These are phyloP conservation scores for Cutaneotrichosporon sp. DNA, from an alignment of 1,284 basidiomycete genomes.

Conservation along the genomic window DNA sequence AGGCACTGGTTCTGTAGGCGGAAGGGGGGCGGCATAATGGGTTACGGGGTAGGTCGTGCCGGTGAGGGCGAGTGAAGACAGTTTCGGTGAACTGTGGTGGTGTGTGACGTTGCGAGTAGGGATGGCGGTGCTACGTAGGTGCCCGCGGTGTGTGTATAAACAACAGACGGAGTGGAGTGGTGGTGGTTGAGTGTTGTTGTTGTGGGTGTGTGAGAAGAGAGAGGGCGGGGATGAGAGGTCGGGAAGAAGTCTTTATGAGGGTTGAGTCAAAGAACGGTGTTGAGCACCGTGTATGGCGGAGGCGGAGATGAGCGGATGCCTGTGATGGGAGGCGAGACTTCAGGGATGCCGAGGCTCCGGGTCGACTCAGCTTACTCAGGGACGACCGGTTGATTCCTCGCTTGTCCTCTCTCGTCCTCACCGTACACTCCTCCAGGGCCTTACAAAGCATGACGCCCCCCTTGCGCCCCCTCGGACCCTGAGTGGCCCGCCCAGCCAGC, in stretches of 20 bases:
- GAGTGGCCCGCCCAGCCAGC: no score
- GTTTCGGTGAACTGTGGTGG: slow-evolving; percentile 1
- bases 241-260: no score
- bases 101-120: background rate
- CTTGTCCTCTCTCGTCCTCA: no score
- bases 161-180: background rate
- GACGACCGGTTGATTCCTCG: background rate
- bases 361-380: background rate
- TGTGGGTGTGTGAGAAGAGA: background rate
- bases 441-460: slow-evolving; percentile 6
- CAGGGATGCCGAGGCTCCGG: no score
- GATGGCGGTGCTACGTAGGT: background rate
- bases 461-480: background rate
- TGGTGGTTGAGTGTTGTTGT: background rate
- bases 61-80: slow-evolving; percentile 3
- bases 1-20: background rate
- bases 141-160: background rate
- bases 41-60: background rate
- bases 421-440: background rate
- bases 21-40: slow-evolving; percentile 1
- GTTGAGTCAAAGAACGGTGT: no score
- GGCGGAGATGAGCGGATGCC: background rate
- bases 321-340: no score
- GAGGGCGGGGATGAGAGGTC: no score
- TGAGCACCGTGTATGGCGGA: background rate